Evolutionary conservation across 2,329 filamentous ascomycete genomes (phyloP), one percentile per base, ranked within the genome.

Genomic region (Penicillium crustosum): DNA sequence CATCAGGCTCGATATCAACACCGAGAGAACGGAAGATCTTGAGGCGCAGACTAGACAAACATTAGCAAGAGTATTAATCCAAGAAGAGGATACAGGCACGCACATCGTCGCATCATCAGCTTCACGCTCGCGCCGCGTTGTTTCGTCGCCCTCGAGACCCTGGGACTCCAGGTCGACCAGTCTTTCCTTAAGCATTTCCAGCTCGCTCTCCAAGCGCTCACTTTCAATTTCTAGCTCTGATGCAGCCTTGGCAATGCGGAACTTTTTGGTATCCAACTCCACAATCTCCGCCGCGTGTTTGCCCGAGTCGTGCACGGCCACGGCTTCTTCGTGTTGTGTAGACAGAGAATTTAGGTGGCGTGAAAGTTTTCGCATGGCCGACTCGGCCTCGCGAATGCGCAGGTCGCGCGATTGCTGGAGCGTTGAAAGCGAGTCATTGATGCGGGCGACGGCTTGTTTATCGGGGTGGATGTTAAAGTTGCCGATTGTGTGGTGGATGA

Each of bases 391-490:
- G 71, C 84, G 83, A 52, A 92, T 83, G 66, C 91, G 89, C 50
- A 91, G 82, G 59, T 90, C 85, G 72, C 94, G 92, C 59, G 91
- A 90, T 71, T 92, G 87, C 67, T 90, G 85, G n/a, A 99, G 86
- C 0, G 90, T 90, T 9, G 86, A 84, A 52, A 97, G 84, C 1
- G 91, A 93, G 73, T 93, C 90, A 74, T 86, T 86, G 72, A 97
- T 89, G 72, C 94, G 91, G 21, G 88, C 82, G 21, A 97, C 85
- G 61, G 90, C 90, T 64, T 86, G 81, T 71, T 92, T 94, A 82
- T 99, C 94, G 12, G 91, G 91, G 21, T 85, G 82, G 70, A 93
- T 96, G 80, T 96, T 94, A 86, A 99, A 99, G 82, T 97, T 96
- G 68, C 87, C 84, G 70, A 95, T 89, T 42, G 93, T 96, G 79